Evolutionary conservation across 306 rosid species (phyloP).

Genomic region (Quercus cerris): DNA sequence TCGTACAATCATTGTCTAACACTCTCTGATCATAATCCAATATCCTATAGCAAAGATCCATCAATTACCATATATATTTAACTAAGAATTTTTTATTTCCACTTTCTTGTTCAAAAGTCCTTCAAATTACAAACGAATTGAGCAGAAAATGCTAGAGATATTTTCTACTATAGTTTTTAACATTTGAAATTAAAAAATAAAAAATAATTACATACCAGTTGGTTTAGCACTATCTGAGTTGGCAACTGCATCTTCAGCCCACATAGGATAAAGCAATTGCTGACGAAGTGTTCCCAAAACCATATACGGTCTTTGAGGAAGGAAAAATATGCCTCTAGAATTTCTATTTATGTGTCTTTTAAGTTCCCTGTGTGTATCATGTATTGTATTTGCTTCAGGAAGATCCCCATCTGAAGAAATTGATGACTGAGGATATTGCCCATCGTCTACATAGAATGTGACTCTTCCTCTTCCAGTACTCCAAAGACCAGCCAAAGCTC

Average conservation of each 20-base stretch:
- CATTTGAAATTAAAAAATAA: neutral
- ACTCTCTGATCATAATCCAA: neutral
- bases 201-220: constrained; percentile 39
- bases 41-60: neutral
- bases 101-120: neutral
- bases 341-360: constrained; percentile 46
- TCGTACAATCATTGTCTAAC: neutral
- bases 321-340: constrained; percentile 64
- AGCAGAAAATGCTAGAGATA: neutral
- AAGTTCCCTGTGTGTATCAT: constrained; percentile 19
- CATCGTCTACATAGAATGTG: constrained; percentile 56
- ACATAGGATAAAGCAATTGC: constrained; percentile 88
- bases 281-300: constrained; percentile 94
- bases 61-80: neutral
- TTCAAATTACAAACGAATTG: neutral
- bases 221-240: constrained; percentile 29
- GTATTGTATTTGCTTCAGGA: constrained; percentile 17
- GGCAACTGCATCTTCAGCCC: constrained; percentile 59
- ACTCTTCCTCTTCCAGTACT: constrained; percentile 76
- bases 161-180: neutral
- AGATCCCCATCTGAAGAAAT: constrained; percentile 35
- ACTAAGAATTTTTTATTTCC: neutral
- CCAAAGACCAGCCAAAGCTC: constrained; percentile 98
- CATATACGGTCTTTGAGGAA: constrained; percentile 98
- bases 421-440: constrained; percentile 30